phyloP scores from a whole-genome alignment of 106 monocot species.

The Gastrodia elata region DNA sequence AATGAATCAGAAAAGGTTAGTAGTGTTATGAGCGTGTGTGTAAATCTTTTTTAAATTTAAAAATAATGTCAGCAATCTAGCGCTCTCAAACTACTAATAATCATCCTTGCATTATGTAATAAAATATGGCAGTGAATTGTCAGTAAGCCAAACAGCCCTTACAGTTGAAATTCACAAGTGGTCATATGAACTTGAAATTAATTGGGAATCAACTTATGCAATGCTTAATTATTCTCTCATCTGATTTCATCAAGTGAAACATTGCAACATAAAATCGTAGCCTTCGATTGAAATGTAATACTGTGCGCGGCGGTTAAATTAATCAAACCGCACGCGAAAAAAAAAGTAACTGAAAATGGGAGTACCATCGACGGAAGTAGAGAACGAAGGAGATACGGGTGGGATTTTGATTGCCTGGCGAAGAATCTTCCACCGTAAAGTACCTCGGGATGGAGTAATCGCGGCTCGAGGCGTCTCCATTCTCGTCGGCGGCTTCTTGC shows the following conservation, averaged over 20 bases:
- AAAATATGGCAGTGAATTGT: too few relatives aligned
- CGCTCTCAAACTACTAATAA: too few relatives aligned
- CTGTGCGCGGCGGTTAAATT: background rate
- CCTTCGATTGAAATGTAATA: background rate
- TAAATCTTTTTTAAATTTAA: too few relatives aligned
- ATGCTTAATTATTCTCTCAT: too few relatives aligned
- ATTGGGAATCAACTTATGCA: background rate
- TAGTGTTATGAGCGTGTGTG: too few relatives aligned
- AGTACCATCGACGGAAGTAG: constrained; percentile 5
- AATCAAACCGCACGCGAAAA: background rate
- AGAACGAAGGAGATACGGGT: too few relatives aligned
- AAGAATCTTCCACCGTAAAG: constrained; percentile 7
- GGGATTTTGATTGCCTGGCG: constrained; percentile 3
- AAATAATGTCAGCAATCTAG: too few relatives aligned
- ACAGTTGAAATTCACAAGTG: background rate
- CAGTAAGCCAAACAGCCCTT: too few relatives aligned
- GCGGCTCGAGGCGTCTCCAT: constrained; percentile 2
- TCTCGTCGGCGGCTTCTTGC: too few relatives aligned
- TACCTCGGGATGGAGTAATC: constrained; percentile 1
- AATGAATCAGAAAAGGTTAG: too few relatives aligned
- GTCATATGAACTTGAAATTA: background rate
- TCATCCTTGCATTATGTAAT: too few relatives aligned
- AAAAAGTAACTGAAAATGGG: background rate
- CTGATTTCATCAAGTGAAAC: too few relatives aligned
- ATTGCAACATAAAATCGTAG: background rate